A percentile compares a stretch with the other conserved stretches of the same genome.
phyloP scores from a whole-genome alignment of 345 rosid species.

The Lepidium sativum region DNA sequence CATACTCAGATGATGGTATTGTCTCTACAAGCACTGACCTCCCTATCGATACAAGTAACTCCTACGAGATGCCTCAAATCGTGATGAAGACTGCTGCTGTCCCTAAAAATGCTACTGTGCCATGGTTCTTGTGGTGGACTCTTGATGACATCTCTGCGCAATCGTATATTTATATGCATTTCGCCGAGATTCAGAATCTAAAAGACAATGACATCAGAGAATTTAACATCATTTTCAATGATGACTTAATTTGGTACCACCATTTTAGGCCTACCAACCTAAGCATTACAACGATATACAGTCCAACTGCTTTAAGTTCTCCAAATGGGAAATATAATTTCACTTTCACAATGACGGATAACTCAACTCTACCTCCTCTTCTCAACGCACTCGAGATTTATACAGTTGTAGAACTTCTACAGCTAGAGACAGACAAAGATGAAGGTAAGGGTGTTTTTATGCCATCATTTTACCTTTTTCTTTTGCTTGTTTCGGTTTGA shows the following conservation, averaged over 20 bases:
- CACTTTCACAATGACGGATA: constrained; percentile 8
- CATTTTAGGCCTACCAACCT: constrained; percentile 14
- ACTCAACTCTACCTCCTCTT: constrained; percentile 31
- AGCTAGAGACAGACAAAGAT: constrained; percentile 6
- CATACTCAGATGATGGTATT: background rate
- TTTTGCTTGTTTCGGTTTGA: background rate
- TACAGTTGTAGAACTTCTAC: background rate
- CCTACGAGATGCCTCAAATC: constrained; percentile 9
- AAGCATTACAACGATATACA: background rate
- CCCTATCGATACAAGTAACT: background rate
- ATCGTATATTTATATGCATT: constrained; percentile 30
- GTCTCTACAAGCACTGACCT: background rate
- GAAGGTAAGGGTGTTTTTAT: constrained; percentile 20
- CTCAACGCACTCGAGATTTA: constrained; percentile 29
- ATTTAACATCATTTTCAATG: constrained; percentile 23
- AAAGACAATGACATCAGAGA: constrained; percentile 18
- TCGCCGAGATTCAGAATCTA: constrained; percentile 26
- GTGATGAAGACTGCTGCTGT: constrained; percentile 27
- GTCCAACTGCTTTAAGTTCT: background rate
- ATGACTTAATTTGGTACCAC: background rate
- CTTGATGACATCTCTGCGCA: background rate
- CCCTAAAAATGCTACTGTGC: constrained; percentile 10
- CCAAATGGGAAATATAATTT: background rate
- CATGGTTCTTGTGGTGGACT: background rate
- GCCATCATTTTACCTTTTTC: background rate